Percentiles rank a stretch among this genome's conserved stretches.
These are phyloP conservation scores for Dicorynia guianensis DNA, from an alignment of 306 rosid species.

Conservation along the genomic window DNA sequence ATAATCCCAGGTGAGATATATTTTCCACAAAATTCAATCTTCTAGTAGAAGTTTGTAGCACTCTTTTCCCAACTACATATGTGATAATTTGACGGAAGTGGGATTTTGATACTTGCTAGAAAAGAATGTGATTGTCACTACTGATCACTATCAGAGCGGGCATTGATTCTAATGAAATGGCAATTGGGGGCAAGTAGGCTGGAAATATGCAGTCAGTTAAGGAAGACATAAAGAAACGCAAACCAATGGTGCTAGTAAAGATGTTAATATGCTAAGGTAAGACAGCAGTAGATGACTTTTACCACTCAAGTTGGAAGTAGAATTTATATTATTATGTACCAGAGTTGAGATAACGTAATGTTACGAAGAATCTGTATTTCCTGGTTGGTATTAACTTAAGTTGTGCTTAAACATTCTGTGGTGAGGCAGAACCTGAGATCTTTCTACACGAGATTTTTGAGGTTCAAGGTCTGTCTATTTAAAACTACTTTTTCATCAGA, in stretches of 20 bases:
- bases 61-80: conserved; percentile 7
- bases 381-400: too few relatives aligned
- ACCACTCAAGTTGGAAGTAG: conserved; percentile 25
- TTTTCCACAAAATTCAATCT: conserved; percentile 18
- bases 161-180: conserved; percentile 46
- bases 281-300: conserved; percentile 29
- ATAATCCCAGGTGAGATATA: conserved; percentile 49
- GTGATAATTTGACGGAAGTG: conserved; percentile 22
- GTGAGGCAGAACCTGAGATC: too few relatives aligned
- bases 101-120: conserved; percentile 18
- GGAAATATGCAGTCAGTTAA: conserved; percentile 41
- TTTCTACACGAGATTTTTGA: too few relatives aligned
- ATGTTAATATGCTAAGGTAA: conserved; percentile 54
- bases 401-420: too few relatives aligned
- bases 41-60: conserved; percentile 23
- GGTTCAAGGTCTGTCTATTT: too few relatives aligned
- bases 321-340: background rate
- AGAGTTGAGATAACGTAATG: conserved; percentile 26
- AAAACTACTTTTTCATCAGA: too few relatives aligned
- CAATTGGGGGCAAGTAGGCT: conserved; percentile 45
- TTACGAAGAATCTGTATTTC: conserved; percentile 19
- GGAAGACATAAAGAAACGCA: conserved; percentile 54
- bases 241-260: conserved; percentile 45
- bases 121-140: conserved; percentile 39
- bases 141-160: conserved; percentile 57